Conservation (phyloP, 768 basidiomycete species). For the Mrakia blollopis region DNA sequence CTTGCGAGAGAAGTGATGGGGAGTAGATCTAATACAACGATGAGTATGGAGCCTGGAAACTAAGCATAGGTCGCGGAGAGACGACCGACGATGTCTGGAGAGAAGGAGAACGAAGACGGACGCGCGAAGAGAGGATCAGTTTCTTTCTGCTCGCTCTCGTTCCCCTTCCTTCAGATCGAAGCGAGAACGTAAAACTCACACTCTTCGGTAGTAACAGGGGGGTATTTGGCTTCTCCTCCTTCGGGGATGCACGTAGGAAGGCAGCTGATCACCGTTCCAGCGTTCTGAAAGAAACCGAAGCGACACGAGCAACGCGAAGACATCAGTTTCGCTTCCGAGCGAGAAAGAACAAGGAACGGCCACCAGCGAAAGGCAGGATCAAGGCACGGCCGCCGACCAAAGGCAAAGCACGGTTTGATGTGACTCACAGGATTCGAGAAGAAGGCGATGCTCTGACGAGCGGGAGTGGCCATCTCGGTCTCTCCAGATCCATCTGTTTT, state of each 20-base stretch:
- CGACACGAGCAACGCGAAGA: neutral
- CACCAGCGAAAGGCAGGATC: too few species aligned
- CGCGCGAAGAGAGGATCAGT: neutral
- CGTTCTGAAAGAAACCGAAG: constrained; percentile 46
- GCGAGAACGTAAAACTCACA: constrained; percentile 56
- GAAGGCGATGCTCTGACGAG: constrained; percentile 75
- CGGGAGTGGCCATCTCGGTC: constrained; percentile 52
- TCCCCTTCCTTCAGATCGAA: neutral
- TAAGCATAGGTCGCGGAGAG: constrained; percentile 15
- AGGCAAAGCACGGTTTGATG: neutral
- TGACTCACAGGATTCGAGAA: constrained; percentile 64
- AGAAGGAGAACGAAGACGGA: neutral
- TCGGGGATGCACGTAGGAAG: constrained; percentile 55
- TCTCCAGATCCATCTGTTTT: constrained; percentile 51
- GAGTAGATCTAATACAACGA: neutral
- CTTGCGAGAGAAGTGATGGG: neutral
- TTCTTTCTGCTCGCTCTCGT: too few species aligned
- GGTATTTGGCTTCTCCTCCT: constrained; percentile 58
- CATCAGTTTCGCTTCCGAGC: neutral
- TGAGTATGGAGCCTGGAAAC: neutral
- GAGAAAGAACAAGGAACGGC: too few species aligned
- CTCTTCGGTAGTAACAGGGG: constrained; percentile 64
- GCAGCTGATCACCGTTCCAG: constrained; percentile 61
- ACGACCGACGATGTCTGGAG: constrained; percentile 16
- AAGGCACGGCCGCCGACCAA: too few species aligned